Evolutionary conservation across 163 green algal genomes (phyloP), one percentile per base, ranked within the genome.

Genomic region (Chloromonas sp.): DNA sequence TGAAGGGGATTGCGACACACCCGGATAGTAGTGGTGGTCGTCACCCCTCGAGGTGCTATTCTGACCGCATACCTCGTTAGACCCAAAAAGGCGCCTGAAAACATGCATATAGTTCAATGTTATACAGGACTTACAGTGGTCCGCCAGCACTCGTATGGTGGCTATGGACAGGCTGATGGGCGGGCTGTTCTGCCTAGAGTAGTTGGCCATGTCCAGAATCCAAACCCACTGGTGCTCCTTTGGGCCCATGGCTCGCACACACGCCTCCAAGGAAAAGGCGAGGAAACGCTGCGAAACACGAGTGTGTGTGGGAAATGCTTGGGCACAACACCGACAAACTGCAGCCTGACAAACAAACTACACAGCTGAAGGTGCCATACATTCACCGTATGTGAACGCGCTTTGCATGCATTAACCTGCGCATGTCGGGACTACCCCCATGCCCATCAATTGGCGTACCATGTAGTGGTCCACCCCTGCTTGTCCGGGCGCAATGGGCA

Each of bases 141-240:
- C 83, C 1, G 87, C 82, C 13, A 90, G 82, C 13, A 90, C 86
- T 59, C 82, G 81, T 3, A 90, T 80, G 1, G 81, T 85, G 59
- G 83, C 80, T 58, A 88, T 84, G 58, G 84, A 85, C n/a, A 90
- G 62, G 36, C 60, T 74, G 3, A 90, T n/a, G 0, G 86, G 86
- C 66, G 86, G 86, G 3, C 82, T 87, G 86, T 89, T 89, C 36
- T 81, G 81, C 8, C 86, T 81, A 57, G 80, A 82, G 76, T 87
- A 87, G 36, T 83, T 83, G 0, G 58, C n/a, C 83, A 89, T 86
- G 76, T 89, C 86, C 83, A 89, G 86, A 14, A 89, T 85, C 70
- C 15, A 57, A 70, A 80, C 2, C 83, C 83, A 88, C 82, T 88
- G 86, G 57, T 86, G 78, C 85, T 86, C 78, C 58, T 60, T 8